A percentile compares a stretch with the other conserved stretches of the same genome.
phyloP scores from a whole-genome alignment of 352 stramenopile species.

The Phytophthora syringae region DNA sequence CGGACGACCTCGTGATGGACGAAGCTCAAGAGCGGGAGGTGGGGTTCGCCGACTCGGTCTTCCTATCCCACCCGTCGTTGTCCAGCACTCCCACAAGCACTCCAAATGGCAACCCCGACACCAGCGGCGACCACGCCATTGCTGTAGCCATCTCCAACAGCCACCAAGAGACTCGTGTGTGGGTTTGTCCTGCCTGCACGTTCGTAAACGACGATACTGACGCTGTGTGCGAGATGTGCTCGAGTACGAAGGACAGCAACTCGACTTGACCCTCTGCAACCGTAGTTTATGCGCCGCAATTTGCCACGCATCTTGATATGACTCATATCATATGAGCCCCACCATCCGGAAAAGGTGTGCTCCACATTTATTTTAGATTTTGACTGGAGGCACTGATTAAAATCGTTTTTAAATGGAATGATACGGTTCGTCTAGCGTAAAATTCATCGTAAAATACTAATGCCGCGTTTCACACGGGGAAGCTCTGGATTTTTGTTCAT shows the following conservation, averaged over 20 bases:
- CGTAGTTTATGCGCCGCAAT: no score
- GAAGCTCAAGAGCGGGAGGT: conserved; percentile 72
- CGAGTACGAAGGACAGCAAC: conserved; percentile 36
- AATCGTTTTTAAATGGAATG: no score
- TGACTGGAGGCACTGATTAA: no score
- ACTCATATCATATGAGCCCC: no score
- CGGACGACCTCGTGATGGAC: conserved; percentile 61
- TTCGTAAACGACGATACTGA: conserved; percentile 77
- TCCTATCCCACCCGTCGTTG: conserved; percentile 41
- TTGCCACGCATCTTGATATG: no score
- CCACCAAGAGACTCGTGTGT: conserved; percentile 46
- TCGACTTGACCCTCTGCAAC: conserved; percentile 3
- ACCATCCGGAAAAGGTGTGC: no score
- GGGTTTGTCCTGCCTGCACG: conserved; percentile 77
- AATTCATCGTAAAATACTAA: no score
- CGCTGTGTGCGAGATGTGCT: conserved; percentile 74
- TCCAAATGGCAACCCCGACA: conserved; percentile 14
- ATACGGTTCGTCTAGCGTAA: no score
- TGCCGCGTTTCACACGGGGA: no score
- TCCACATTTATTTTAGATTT: no score
- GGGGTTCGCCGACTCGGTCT: conserved; percentile 78
- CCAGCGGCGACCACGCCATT: conserved; percentile 22
- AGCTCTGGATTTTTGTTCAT: no score
- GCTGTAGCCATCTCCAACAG: conserved; percentile 20
- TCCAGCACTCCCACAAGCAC: background rate